A percentile compares a stretch with the other conserved stretches of the same genome.
phyloP scores from a whole-genome alignment of 495 filamentous ascomycete genomes.

The Penicillium malachiteum region DNA sequence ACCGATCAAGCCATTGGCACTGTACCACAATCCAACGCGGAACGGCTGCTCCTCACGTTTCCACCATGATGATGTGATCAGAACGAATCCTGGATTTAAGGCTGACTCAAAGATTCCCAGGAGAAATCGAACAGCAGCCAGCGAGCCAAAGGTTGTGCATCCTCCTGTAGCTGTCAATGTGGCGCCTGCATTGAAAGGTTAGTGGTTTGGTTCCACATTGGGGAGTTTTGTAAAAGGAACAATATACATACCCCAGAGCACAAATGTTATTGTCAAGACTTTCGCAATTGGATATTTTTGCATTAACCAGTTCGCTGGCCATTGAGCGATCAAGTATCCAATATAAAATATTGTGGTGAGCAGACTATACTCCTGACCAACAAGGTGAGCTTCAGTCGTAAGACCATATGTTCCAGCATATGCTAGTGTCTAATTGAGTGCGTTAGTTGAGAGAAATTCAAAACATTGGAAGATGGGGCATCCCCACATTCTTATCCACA shows the following conservation, averaged over 20 bases:
- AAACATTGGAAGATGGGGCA: too few relatives aligned
- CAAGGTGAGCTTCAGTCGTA: neutral
- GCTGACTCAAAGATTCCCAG: constrained; percentile 3
- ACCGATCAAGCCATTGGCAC: constrained; percentile 7
- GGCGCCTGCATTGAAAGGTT: neutral
- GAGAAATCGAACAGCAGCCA: neutral
- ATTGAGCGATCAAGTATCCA: neutral
- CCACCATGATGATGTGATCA: constrained; percentile 7
- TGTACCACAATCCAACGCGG: constrained; percentile 10
- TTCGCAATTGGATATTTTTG: neutral
- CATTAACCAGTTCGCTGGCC: constrained; percentile 1
- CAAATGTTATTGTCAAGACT: neutral
- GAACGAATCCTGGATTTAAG: constrained; percentile 1
- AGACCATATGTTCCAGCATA: constrained; percentile 1
- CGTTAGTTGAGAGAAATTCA: too few relatives aligned
- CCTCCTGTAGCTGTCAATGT: neutral
- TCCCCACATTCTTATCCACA: neutral
- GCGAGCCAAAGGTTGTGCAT: neutral
- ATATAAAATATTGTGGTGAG: neutral
- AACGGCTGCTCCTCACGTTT: constrained; percentile 8
- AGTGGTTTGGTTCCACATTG: neutral
- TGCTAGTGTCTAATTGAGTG: neutral
- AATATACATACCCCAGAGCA: constrained; percentile 1
- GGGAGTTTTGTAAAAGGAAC: too few relatives aligned
- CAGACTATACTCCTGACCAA: neutral